These are phyloP conservation scores for Epichloe uncinata DNA, from an alignment of 2,329 filamentous ascomycete species.

Conservation along the genomic window DNA sequence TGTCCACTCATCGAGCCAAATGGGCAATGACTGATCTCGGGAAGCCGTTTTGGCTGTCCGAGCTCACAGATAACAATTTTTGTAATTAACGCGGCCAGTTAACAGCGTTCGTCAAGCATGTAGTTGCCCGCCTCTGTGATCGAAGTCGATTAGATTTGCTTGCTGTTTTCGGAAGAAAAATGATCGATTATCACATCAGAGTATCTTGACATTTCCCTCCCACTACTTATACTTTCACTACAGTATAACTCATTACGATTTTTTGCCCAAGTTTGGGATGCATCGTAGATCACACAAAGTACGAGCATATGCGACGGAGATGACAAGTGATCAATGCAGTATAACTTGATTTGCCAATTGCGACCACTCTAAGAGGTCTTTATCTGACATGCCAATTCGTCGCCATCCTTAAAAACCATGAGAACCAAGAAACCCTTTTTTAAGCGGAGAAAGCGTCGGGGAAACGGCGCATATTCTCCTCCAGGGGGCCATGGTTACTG, in stretches of 20 bases:
- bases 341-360: constrained; percentile 21
- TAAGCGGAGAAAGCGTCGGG: constrained; percentile 71
- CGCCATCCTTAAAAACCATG: constrained; percentile 30
- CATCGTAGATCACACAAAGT: background rate
- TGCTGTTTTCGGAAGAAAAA: too few relatives aligned
- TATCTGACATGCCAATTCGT: constrained; percentile 32
- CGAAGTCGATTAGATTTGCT: too few relatives aligned
- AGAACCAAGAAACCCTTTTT: constrained; percentile 24
- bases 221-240: background rate
- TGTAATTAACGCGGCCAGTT: too few relatives aligned
- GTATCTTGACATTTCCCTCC: background rate
- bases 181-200: too few relatives aligned
- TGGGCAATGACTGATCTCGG: too few relatives aligned
- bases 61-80: too few relatives aligned
- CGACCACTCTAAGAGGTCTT: constrained; percentile 19
- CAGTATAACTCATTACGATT: background rate
- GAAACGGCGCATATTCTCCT: constrained; percentile 86
- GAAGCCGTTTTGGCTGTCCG: too few relatives aligned
- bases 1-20: too few relatives aligned
- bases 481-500: constrained; percentile 77
- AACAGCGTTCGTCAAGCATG: too few relatives aligned
- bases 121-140: too few relatives aligned
- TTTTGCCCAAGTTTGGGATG: background rate
- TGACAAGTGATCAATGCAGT: constrained; percentile 3
- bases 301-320: background rate